These are phyloP conservation scores for Scenedesmus sp. DNA, from an alignment of 163 green algal species.

Conservation along the genomic window DNA sequence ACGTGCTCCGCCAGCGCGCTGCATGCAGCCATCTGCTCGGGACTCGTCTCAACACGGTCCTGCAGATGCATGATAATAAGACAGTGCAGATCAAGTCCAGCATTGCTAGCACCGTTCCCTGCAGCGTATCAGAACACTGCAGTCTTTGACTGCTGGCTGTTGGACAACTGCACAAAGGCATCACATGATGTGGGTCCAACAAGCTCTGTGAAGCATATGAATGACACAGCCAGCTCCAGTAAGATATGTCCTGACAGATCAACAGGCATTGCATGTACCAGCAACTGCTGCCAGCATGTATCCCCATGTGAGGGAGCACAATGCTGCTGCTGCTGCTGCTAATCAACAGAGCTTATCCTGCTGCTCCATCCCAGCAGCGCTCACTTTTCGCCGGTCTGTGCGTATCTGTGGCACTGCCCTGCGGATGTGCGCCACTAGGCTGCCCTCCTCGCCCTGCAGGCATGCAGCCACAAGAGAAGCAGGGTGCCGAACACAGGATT, in stretches of 20 bases:
- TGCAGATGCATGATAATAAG: slow-evolving; percentile 35
- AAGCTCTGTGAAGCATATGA: not conserved
- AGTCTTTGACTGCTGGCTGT: too few species aligned
- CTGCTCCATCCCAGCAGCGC: not conserved
- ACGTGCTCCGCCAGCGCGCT: slow-evolving; percentile 76
- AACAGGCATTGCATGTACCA: not conserved
- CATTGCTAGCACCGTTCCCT: too few species aligned
- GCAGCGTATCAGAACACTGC: too few species aligned
- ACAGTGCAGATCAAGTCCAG: not conserved
- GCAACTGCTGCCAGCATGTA: not conserved
- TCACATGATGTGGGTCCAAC: not conserved
- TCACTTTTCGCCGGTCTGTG: slow-evolving; percentile 83
- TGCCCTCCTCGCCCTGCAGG: slow-evolving; percentile 49
- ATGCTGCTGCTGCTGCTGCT: not conserved
- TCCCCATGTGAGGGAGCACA: not conserved
- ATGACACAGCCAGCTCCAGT: too few species aligned
- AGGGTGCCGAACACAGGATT: not conserved
- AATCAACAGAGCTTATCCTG: not conserved
- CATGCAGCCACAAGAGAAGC: not conserved
- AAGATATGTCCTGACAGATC: not conserved
- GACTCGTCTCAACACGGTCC: slow-evolving; percentile 87
- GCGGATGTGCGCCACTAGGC: slow-evolving; percentile 72
- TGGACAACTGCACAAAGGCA: too few species aligned
- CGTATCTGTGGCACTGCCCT: slow-evolving; percentile 83
- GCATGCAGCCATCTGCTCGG: slow-evolving; percentile 82